Percentiles rank a stretch among this genome's conserved stretches.
Conservation (phyloP, 345 rosid genomes). For the Geranium brycei region DNA sequence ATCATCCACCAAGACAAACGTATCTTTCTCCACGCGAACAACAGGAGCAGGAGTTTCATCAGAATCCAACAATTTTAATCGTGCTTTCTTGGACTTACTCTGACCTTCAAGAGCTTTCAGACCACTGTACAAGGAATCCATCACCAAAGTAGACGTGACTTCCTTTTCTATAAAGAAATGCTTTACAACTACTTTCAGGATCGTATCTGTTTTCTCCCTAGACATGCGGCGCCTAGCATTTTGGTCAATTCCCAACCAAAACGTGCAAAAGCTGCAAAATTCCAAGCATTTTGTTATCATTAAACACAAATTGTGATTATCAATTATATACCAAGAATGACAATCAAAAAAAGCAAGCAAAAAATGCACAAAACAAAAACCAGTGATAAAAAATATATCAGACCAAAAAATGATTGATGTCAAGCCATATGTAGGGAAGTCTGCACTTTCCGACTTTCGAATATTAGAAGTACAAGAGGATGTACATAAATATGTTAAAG, state of each 20-base stretch:
- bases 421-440: too few relatives aligned
- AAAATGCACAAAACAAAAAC: neutral
- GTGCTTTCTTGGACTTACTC: slow-evolving; percentile 49
- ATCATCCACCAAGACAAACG: slow-evolving; percentile 77
- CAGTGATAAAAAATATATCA: too few relatives aligned
- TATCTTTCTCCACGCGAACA: slow-evolving; percentile 55
- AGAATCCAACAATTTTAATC: slow-evolving; percentile 32
- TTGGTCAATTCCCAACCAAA: slow-evolving; percentile 78
- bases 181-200: slow-evolving; percentile 73
- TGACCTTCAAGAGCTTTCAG: slow-evolving; percentile 89
- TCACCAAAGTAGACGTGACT: slow-evolving; percentile 90
- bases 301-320: slow-evolving; percentile 2
- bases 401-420: too few relatives aligned
- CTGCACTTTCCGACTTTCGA: too few relatives aligned
- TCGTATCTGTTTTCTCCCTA: slow-evolving; percentile 61
- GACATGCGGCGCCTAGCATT: slow-evolving; percentile 61
- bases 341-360: neutral
- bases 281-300: slow-evolving; percentile 5
- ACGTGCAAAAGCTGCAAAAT: slow-evolving; percentile 59
- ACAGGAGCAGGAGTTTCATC: slow-evolving; percentile 74
- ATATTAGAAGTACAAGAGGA: too few relatives aligned
- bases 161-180: slow-evolving; percentile 87
- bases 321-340: neutral
- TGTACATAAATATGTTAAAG: neutral
- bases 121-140: slow-evolving; percentile 98